Conservation (phyloP, 495 filamentous ascomycete species). For the Xeromyces bisporus region DNA sequence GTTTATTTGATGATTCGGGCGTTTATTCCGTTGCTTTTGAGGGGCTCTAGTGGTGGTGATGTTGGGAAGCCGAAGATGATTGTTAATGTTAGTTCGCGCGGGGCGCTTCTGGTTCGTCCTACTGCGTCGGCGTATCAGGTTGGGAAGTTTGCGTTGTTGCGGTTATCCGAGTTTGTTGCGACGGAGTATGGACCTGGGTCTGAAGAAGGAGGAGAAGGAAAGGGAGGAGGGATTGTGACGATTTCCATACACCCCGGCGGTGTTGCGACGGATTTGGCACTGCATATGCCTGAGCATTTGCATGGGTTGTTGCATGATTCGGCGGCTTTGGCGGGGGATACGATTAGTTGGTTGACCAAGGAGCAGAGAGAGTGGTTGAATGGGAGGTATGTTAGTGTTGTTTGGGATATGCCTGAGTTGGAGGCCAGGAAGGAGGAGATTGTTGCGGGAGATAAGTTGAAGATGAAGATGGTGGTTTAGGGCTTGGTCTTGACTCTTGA, state of each 20-base stretch:
- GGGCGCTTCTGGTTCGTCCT: constrained; percentile 14
- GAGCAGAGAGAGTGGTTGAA: constrained; percentile 30
- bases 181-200: constrained; percentile 21
- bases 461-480: constrained; percentile 17
- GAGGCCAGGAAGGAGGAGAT: constrained; percentile 22
- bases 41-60: too few species aligned
- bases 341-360: constrained; percentile 28
- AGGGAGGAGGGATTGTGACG: constrained; percentile 28
- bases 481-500: too few species aligned
- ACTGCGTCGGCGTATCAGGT: constrained; percentile 24
- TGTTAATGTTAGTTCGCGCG: constrained; percentile 26
- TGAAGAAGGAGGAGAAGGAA: too few species aligned
- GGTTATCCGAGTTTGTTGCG: constrained; percentile 25
- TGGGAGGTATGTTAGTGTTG: constrained; percentile 26
- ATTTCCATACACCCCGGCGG: constrained; percentile 33
- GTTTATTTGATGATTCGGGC: constrained; percentile 23
- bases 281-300: constrained; percentile 6
- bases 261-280: constrained; percentile 24
- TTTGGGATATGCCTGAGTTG: constrained; percentile 29
- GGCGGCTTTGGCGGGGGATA: constrained; percentile 27
- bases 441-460: constrained; percentile 20
- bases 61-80: constrained; percentile 31
- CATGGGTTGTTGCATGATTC: constrained; percentile 23
- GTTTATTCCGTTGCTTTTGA: constrained; percentile 26
- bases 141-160: constrained; percentile 29